Evolutionary conservation across 371 early-diverging fungal species (phyloP), one percentile per base, ranked within the genome.

Genomic region (Blyttiomyces sp.): DNA sequence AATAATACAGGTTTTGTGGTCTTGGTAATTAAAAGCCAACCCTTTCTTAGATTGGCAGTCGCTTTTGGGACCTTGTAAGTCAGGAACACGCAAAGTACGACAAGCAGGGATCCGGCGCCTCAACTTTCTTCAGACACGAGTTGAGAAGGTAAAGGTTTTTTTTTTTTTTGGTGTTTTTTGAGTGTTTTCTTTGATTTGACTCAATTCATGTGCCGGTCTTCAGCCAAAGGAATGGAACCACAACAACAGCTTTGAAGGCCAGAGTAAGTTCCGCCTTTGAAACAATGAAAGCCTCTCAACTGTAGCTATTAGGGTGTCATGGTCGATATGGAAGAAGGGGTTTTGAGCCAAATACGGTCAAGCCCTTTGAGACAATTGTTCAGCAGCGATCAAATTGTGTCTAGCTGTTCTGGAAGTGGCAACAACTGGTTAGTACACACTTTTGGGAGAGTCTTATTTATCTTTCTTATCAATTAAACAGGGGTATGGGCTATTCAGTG

Each of bases 271-370:
- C 27, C 33, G 59, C 66, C 19, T 34, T 28, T 1, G 34, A 52
- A n/a, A 21, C 19, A 45, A 43, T 17, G 17, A 7, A 34, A 34
- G 17, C 7, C 21, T 11, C 51, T 57, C 16, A 52, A 43, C 11
- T 36, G 36, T 28, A 26, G 51, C 39, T 64, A 70, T n/a, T n/a
- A n/a, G n/a, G 66, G 68, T 3, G 60, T 84, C 21, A 24, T 83
- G 63, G 55, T 84, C 24, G 84, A 84, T 61, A 83, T 84, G 84
- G 84, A 84, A 61, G 74, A 71, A 43, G 72, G 72, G 11, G 84
- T 84, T 21, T 54, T 84, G 7, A 53, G 54, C 34, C 70, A 73
- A 45, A 74, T 77, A 32, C 30, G 33, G 5, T 30, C 48, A 5
- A 65, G 60, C n/a, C 66, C 70, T 2, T n/a, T 76, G 21, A 32